Percentiles rank a stretch among this genome's conserved stretches.
These are phyloP conservation scores for Gymnopilus dilepis DNA, from an alignment of 768 basidiomycete species.

Conservation along the genomic window DNA sequence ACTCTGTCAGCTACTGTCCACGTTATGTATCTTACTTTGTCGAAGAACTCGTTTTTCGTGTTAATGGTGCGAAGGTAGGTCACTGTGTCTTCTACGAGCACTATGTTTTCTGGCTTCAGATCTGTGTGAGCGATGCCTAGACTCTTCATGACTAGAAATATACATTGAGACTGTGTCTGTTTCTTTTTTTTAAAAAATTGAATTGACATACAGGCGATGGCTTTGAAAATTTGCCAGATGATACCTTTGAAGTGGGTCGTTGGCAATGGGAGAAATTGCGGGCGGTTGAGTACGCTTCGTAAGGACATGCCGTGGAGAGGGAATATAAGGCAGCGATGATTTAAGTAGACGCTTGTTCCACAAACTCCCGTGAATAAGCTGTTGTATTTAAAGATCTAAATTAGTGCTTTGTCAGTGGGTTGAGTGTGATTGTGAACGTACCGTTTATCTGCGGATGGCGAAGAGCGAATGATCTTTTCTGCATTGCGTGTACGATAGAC, in stretches of 20 bases:
- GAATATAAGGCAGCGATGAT: conserved; percentile 2
- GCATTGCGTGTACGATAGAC: background rate
- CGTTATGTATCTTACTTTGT: conserved; percentile 1
- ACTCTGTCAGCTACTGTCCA: too few relatives aligned
- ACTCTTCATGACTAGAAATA: background rate
- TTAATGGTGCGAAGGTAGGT: background rate
- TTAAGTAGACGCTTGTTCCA: background rate
- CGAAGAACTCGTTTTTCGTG: background rate
- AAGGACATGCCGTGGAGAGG: conserved; percentile 4
- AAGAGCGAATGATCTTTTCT: background rate
- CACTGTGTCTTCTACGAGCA: background rate
- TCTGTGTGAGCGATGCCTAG: conserved; percentile 6
- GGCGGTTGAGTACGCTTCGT: background rate
- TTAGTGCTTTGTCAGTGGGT: too few relatives aligned
- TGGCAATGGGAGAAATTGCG: background rate
- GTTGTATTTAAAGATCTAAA: too few relatives aligned
- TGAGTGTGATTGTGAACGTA: background rate
- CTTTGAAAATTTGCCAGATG: background rate
- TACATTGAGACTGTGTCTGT: background rate
- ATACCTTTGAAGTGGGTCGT: background rate
- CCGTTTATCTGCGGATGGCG: background rate
- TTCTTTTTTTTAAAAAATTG: too few relatives aligned
- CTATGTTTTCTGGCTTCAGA: conserved; percentile 6
- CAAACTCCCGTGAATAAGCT: background rate
- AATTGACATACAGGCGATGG: background rate